Conservation (phyloP, 73 alveolate species). For the Paramecium octaurelia region DNA sequence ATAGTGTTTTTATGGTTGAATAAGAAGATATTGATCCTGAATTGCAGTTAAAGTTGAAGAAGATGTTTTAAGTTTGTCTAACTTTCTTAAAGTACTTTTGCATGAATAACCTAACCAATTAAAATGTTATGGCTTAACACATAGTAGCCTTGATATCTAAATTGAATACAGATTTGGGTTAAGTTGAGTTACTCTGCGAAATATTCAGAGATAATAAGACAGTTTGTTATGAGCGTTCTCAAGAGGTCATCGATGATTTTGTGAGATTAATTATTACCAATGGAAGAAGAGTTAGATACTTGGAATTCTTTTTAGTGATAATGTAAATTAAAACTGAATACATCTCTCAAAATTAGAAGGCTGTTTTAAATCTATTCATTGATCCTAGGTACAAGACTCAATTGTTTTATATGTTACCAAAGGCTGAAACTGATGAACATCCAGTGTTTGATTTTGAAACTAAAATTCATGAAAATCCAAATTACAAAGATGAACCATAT, state of each 20-base stretch:
- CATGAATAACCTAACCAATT: background rate
- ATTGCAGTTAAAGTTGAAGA: background rate
- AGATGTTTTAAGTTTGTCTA: constrained; percentile 36
- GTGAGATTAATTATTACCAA: constrained; percentile 36
- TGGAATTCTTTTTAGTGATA: constrained; percentile 54
- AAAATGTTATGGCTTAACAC: constrained; percentile 33
- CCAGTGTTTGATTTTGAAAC: constrained; percentile 9
- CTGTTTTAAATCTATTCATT: constrained; percentile 39
- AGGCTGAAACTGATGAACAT: background rate
- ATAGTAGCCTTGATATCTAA: background rate
- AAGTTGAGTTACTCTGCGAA: constrained; percentile 53
- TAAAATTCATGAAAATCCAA: background rate
- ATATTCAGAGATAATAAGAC: constrained; percentile 55
- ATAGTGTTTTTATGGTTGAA: constrained; percentile 45
- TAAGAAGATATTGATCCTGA: background rate
- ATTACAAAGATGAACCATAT: constrained; percentile 64
- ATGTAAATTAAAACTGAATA: constrained; percentile 31
- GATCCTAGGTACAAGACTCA: constrained; percentile 29
- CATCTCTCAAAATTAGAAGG: constrained; percentile 36
- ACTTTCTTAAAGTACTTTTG: constrained; percentile 44
- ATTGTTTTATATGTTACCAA: constrained; percentile 16
- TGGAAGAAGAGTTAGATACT: constrained; percentile 58
- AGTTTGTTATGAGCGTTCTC: constrained; percentile 30
- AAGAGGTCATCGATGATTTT: constrained; percentile 53
- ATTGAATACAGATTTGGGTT: constrained; percentile 51